Evolutionary conservation across 305 asterid genomes (phyloP), one percentile per base, ranked within the genome.

Genomic region (Plantago coronopus): DNA sequence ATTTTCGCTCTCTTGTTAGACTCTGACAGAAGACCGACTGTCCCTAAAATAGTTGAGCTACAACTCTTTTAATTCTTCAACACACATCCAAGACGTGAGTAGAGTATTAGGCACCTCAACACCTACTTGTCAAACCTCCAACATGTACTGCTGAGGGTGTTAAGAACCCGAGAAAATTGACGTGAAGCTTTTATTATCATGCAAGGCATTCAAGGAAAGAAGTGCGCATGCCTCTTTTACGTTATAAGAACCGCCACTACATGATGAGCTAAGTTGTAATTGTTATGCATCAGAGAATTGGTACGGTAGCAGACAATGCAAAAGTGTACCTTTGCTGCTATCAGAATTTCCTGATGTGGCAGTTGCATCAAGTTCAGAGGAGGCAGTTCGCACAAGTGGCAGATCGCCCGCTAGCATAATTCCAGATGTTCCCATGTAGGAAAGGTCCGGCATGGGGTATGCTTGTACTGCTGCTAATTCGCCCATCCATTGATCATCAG

Each of bases 401-500:
- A 68, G 76, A 51, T 86, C 95, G 66, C 74, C 71, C 2, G 91
- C 70, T 42, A 88, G 81, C 78, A 75, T 72, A 64, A 80, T 77
- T 53, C 91, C 94, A 13, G 89, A 78, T 22, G 81, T 69, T 48
- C 78, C 83, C 76, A 78, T 49, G 44, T 73, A 82, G 1, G 87
- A 76, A 57, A 82, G 67, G 63, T 83, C 90, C 42, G 79, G 34
- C 57, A 83, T 53, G 29, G 93, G 57, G 59, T 61, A 74, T 31
- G 96, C 90, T 76, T 81, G 76, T 68, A 88, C 87, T 61, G 95
- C 96, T 20, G 93, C 95, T 74, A 88, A 77, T 77, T 86, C 95
- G 55, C 70, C 87, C 90, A 84, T 78, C 96, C 96, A 88, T 50
- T 79, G 91, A 63, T 79, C 77, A 72, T 88, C 94, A 10, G 85